Conservation (phyloP, 495 filamentous ascomycete species). For the Chaetomium fimeti region DNA sequence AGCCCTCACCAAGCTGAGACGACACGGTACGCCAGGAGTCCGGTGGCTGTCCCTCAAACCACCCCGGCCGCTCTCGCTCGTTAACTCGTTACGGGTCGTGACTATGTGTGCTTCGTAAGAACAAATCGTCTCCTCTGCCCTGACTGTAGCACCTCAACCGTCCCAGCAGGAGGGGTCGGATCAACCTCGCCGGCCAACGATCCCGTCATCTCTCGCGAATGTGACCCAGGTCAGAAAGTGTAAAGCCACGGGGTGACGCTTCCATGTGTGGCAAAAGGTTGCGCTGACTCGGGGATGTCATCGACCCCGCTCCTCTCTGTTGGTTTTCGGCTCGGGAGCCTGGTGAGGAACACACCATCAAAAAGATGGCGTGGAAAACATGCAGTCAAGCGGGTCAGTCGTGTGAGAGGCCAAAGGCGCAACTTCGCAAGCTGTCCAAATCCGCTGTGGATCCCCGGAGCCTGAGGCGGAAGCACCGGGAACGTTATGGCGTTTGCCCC, state of each 20-base stretch:
- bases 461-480: constrained; percentile 1
- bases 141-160: constrained; percentile 5
- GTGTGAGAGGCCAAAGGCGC: neutral
- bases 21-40: neutral
- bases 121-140: neutral
- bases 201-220: constrained; percentile 7
- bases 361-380: no score
- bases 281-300: neutral
- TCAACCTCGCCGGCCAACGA: neutral
- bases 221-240: neutral
- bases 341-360: neutral
- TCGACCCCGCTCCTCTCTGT: neutral
- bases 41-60: neutral
- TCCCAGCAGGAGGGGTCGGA: neutral
- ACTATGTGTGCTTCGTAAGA: no score
- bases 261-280: neutral
- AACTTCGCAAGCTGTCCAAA: neutral
- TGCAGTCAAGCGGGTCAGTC: neutral
- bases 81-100: no score
- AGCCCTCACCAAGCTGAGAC: neutral
- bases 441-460: constrained; percentile 1
- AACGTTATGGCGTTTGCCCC: neutral
- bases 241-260: neutral
- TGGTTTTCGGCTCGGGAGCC: neutral
- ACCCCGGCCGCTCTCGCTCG: neutral